Base-by-base conservation (phyloP, 2,329 filamentous ascomycete genomes). In the Teratosphaeria epicoccoides region DNA sequence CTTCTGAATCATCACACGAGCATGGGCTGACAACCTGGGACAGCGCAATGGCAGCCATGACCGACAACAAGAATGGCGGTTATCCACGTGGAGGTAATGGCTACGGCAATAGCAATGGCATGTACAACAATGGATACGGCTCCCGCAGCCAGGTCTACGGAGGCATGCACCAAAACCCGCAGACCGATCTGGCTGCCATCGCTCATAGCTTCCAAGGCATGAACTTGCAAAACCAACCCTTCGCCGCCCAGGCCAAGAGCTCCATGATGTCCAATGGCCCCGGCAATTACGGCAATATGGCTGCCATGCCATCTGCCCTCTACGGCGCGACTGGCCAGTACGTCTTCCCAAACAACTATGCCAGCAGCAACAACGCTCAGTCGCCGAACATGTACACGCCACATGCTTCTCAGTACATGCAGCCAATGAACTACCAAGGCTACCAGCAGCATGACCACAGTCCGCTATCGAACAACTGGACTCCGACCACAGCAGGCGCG, bases 391-490 rank as follows among this genome's bases (percentile, higher is more conserved):
- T 76, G 66, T 76, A 75, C 65, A 71, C 67, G 33, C 70, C 71
- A 28, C 66, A 68, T 24, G 61, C 61, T 49, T 66, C 66, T 46
- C 66, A 70, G 24, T 75, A 70, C 60, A 68, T 75, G 53, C 68
- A 68, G 25, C 71, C 68, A 58, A 59, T 67, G 47, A 62, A 64
- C 52, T 75, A 73, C 59, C 70, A 63, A 26, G 61, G 69, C 56
- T 75, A 75, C 48, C 71, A 74, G 54, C 68, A 69, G 52, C 63
- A 69, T 44, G 68, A 73, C 55, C 71, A 75, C 57, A 73, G 69
- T 62, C 72, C 73, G 6, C 66, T 76, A 58, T 72, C 70, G 12
- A 63, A 68, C 52, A 68, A 66, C 56, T 24, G 26, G 23, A 76
- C 74, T 74, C 69, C 73, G 14, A 65, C 66, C 2, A 67, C 63